phyloP scores from a whole-genome alignment of 352 stramenopile genomes.

The Globisporangium viniferum region DNA sequence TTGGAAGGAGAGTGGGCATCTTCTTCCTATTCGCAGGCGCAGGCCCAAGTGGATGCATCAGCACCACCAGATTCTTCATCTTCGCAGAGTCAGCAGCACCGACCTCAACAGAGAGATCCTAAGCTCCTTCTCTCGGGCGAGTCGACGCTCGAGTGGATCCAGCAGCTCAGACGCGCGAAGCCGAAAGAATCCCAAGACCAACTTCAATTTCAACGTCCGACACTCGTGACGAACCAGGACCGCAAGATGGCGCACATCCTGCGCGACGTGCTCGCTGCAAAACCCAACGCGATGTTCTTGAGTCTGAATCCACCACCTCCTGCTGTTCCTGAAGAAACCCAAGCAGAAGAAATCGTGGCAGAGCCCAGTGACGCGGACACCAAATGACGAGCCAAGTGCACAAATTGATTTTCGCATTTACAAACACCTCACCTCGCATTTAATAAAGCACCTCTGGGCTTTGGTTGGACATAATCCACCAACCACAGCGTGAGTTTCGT shows the following conservation, averaged over 20 bases:
- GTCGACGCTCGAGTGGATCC: constrained; percentile 19
- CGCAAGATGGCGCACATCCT: constrained; percentile 35
- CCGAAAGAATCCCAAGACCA: not conserved
- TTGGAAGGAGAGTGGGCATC: constrained; percentile 21
- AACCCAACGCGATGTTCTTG: constrained; percentile 31
- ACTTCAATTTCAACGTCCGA: not conserved
- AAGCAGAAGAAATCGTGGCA: not conserved
- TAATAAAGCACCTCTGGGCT: no score
- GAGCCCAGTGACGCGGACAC: no score
- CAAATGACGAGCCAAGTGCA: not conserved
- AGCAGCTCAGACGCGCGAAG: constrained; percentile 16
- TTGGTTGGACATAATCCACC: not conserved
- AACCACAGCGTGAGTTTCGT: not conserved
- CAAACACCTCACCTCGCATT: no score
- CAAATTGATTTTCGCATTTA: not conserved
- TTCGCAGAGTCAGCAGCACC: not conserved
- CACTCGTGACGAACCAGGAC: constrained; percentile 23
- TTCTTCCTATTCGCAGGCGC: not conserved
- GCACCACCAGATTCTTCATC: not conserved
- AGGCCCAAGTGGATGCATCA: not conserved
- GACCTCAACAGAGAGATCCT: not conserved
- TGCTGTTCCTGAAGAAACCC: not conserved
- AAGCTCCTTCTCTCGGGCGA: constrained; percentile 18
- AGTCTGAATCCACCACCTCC: not conserved
- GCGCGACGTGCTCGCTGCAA: constrained; percentile 40